Conservation (phyloP, 441 rosid species). For the Adansonia madagascariensis region DNA sequence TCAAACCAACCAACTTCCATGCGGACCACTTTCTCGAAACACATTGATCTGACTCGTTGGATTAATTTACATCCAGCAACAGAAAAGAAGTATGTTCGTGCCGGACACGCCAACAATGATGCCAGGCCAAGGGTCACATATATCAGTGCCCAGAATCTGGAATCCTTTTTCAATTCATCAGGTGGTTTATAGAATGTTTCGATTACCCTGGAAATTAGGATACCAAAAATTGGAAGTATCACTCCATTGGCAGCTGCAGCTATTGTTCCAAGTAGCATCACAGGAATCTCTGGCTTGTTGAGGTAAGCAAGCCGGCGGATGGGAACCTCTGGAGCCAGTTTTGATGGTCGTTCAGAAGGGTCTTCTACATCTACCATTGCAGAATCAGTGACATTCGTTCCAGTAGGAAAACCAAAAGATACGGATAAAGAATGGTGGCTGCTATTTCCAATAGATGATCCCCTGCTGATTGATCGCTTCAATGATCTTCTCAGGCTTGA, state of each 20-base stretch:
- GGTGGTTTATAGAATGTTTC: constrained; percentile 60
- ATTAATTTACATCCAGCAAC: constrained; percentile 69
- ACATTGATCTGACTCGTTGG: constrained; percentile 55
- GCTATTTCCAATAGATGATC: constrained; percentile 37
- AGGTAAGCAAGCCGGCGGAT: constrained; percentile 45
- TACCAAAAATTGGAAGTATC: constrained; percentile 46
- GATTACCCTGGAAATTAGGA: constrained; percentile 54
- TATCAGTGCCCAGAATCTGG: constrained; percentile 67
- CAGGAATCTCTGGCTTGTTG: constrained; percentile 51
- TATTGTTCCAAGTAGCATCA: constrained; percentile 44
- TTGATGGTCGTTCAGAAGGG: not conserved
- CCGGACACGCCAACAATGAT: constrained; percentile 47
- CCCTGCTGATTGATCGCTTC: constrained; percentile 36
- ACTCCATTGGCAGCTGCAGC: constrained; percentile 42
- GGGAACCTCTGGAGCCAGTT: constrained; percentile 34
- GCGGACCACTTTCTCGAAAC: constrained; percentile 77
- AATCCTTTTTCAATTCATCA: constrained; percentile 50
- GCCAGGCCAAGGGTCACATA: constrained; percentile 53
- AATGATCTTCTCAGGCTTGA: constrained; percentile 34
- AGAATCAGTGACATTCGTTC: constrained; percentile 21
- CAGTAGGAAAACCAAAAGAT: constrained; percentile 36
- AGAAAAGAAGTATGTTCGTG: constrained; percentile 56
- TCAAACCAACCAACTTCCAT: constrained; percentile 89
- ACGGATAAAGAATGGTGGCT: constrained; percentile 33
- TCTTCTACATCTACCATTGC: not conserved